Percentiles rank a stretch among this genome's conserved stretches.
These are phyloP conservation scores for Coniochaeta ligniaria DNA, from an alignment of 2,329 filamentous ascomycete species.

Conservation along the genomic window DNA sequence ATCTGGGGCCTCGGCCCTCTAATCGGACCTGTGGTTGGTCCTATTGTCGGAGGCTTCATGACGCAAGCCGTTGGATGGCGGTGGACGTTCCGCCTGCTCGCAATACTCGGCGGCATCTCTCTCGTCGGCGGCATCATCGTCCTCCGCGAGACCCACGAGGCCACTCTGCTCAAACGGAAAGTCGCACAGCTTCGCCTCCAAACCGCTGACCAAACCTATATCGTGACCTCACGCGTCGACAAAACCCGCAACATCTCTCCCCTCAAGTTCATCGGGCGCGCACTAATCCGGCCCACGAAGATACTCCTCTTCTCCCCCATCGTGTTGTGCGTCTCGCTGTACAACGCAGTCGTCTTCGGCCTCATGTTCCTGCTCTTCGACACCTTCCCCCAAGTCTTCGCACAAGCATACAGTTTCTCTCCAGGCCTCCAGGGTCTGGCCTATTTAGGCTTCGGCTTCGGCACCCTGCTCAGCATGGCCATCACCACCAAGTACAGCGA, in stretches of 20 bases:
- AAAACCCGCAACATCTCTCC: conserved; percentile 4
- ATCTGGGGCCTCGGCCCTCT: conserved; percentile 40
- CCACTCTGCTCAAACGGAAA: conserved; percentile 32
- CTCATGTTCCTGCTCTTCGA: conserved; percentile 45
- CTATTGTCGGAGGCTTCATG: conserved; percentile 32
- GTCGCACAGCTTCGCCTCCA: conserved; percentile 30
- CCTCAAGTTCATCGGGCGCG: conserved; percentile 22
- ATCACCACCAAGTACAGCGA: conserved; percentile 8
- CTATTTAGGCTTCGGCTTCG: conserved; percentile 37
- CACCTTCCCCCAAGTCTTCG: conserved; percentile 40
- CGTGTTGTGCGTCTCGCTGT: conserved; percentile 33
- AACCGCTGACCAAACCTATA: conserved; percentile 24
- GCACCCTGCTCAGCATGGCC: conserved; percentile 30
- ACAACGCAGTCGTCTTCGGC: conserved; percentile 41
- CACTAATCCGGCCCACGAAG: conserved; percentile 40
- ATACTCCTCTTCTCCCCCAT: conserved; percentile 39
- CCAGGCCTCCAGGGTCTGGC: conserved; percentile 36
- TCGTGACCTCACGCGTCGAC: conserved; percentile 11
- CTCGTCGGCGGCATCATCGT: conserved; percentile 22
- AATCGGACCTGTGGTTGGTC: conserved; percentile 39
- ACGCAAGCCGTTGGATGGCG: conserved; percentile 34
- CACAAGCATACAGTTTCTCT: conserved; percentile 34
- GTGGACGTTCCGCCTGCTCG: conserved; percentile 43
- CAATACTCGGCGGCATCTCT: conserved; percentile 20
- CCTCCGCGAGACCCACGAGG: conserved; percentile 34